Conservation (phyloP, 164 flowering plant species). For the Stephania japonica region DNA sequence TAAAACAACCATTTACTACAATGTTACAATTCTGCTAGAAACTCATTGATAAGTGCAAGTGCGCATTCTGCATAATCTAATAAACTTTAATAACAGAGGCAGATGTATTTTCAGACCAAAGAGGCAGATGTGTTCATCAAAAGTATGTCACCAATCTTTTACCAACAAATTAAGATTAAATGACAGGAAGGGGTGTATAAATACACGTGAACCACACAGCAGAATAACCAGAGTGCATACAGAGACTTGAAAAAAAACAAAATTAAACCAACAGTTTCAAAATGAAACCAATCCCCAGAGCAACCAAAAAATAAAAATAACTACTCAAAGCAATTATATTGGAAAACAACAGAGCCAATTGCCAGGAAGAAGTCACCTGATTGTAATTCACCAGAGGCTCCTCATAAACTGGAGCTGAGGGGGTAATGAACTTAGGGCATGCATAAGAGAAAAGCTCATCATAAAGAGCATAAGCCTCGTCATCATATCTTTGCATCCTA, state of each 20-base stretch:
- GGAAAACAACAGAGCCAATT: not conserved
- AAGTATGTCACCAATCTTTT: no score
- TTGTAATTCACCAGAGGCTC: constrained; percentile 97
- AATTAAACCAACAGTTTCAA: not conserved
- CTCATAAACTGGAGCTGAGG: constrained; percentile 79
- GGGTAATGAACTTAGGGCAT: constrained; percentile 96
- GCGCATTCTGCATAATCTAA: no score
- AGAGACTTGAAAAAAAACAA: not conserved
- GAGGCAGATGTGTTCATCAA: no score
- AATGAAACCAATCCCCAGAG: not conserved
- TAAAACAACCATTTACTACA: no score
- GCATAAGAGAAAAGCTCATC: constrained; percentile 99
- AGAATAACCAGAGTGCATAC: not conserved
- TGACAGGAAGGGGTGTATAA: not conserved
- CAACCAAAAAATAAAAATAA: not conserved
- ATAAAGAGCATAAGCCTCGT: constrained; percentile 86
- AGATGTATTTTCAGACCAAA: no score
- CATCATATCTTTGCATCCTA: constrained; percentile 91
- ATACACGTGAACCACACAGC: not conserved
- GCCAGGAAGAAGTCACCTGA: constrained; percentile 46
- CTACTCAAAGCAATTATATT: not conserved
- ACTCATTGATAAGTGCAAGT: no score
- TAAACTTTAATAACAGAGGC: no score
- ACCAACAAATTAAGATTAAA: not conserved
- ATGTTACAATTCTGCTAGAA: no score